These are phyloP conservation scores for Leccinum olivaceopallidum DNA, from an alignment of 768 basidiomycete genomes.

Conservation along the genomic window DNA sequence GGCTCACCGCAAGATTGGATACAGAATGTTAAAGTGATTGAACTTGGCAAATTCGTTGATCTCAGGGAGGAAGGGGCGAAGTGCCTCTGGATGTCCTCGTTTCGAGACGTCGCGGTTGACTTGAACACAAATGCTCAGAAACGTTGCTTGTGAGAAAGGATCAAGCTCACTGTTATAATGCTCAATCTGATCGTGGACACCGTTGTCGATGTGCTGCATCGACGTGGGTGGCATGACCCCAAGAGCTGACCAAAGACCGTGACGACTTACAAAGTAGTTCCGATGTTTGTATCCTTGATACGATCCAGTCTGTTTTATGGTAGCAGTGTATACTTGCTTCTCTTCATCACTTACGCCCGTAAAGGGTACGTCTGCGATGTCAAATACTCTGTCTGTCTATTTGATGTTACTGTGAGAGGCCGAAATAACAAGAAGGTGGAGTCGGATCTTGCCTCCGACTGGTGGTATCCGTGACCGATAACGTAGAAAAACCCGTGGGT, in stretches of 20 bases:
- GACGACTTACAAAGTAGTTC: background rate
- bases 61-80: background rate
- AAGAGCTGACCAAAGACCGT: background rate
- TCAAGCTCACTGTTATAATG: background rate
- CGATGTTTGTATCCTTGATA: background rate
- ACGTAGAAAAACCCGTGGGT: background rate
- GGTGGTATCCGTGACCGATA: background rate
- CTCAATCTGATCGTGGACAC: background rate
- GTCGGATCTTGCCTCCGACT: background rate
- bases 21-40: background rate
- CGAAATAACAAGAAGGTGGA: background rate
- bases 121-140: background rate
- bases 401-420: background rate
- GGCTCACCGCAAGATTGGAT: background rate
- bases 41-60: background rate
- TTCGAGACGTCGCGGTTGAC: background rate
- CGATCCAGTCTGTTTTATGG: background rate
- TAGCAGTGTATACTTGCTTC: background rate
- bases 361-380: background rate
- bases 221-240: background rate
- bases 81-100: background rate
- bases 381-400: background rate
- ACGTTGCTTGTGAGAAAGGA: background rate
- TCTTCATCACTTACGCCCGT: background rate
- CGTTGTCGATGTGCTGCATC: background rate